Percentiles rank a stretch among this genome's conserved stretches.
Conservation (phyloP, 371 early-diverging fungal species). For the Lichtheimia corymbifera region DNA sequence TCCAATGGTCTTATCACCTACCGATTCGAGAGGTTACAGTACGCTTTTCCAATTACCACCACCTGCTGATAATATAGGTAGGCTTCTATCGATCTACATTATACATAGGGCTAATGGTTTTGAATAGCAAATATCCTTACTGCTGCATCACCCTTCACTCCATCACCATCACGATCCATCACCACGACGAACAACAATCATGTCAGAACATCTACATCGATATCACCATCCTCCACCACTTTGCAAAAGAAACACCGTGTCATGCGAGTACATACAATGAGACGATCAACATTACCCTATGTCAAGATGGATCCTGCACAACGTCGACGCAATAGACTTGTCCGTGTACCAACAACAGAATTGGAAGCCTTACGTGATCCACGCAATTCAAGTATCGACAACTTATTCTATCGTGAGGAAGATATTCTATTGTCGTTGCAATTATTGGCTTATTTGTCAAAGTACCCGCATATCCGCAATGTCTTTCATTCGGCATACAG, state of each 20-base stretch:
- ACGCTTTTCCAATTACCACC: conserved; percentile 6
- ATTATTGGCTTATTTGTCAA: conserved; percentile 84
- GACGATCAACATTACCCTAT: conserved; percentile 46
- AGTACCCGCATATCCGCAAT: conserved; percentile 75
- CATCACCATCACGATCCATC: conserved; percentile 4
- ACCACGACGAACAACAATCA: neutral
- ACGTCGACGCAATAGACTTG: conserved; percentile 32
- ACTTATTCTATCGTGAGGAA: conserved; percentile 74
- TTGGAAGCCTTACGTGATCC: conserved; percentile 19
- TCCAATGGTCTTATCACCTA: conserved; percentile 4
- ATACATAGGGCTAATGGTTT: too few relatives aligned
- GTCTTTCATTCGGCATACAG: conserved; percentile 63
- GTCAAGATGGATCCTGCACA: conserved; percentile 30
- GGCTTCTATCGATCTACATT: neutral
- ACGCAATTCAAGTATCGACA: conserved; percentile 29
- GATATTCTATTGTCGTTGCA: conserved; percentile 85
- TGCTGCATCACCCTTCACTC: neutral
- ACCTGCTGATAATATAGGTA: conserved; percentile 9
- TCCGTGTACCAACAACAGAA: conserved; percentile 18
- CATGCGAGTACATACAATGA: neutral
- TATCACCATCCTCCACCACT: neutral
- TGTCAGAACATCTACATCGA: conserved; percentile 7
- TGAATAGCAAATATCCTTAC: neutral
- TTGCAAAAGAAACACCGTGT: neutral
- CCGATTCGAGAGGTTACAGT: conserved; percentile 1